Evolutionary conservation across 2,329 filamentous ascomycete genomes (phyloP).

Genomic region (Penicillium sp.): DNA sequence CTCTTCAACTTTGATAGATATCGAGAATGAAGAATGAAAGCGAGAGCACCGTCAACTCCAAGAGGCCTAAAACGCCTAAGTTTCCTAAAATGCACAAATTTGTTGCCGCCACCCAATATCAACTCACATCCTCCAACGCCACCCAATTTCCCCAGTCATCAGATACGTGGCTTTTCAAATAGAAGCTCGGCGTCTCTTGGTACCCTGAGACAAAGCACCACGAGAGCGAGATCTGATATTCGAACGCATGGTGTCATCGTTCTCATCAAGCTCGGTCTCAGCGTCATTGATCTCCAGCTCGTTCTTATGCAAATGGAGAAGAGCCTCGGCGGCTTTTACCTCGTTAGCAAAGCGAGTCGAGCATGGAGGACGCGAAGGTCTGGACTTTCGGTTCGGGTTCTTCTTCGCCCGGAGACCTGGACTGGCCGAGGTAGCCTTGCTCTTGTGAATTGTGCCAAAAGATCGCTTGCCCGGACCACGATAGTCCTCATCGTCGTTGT

Average conservation of each 20-base stretch:
- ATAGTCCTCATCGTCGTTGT: conserved; percentile 26
- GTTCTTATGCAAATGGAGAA: conserved; percentile 39
- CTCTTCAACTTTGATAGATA: neutral
- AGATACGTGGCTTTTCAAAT: conserved; percentile 5
- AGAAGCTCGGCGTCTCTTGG: conserved; percentile 20
- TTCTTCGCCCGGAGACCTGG: conserved; percentile 2
- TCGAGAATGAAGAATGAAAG: neutral
- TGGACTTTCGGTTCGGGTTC: conserved; percentile 6
- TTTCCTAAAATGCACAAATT: conserved; percentile 1
- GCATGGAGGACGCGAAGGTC: neutral
- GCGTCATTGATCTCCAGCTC: conserved; percentile 19
- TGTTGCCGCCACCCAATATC: neutral
- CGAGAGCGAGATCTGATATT: neutral
- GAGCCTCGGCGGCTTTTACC: conserved; percentile 40
- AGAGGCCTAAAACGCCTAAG: neutral
- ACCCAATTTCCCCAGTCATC: neutral
- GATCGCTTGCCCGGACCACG: conserved; percentile 1
- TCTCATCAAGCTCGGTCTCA: conserved; percentile 15
- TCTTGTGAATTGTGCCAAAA: neutral
- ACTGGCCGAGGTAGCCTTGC: neutral
- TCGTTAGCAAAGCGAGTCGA: conserved; percentile 31
- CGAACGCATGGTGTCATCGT: neutral
- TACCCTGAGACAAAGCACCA: neutral
- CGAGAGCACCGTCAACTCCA: neutral
- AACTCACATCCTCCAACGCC: neutral